Evolutionary conservation across 1,284 basidiomycete species (phyloP).

Genomic region (Cronartium quercuum): DNA sequence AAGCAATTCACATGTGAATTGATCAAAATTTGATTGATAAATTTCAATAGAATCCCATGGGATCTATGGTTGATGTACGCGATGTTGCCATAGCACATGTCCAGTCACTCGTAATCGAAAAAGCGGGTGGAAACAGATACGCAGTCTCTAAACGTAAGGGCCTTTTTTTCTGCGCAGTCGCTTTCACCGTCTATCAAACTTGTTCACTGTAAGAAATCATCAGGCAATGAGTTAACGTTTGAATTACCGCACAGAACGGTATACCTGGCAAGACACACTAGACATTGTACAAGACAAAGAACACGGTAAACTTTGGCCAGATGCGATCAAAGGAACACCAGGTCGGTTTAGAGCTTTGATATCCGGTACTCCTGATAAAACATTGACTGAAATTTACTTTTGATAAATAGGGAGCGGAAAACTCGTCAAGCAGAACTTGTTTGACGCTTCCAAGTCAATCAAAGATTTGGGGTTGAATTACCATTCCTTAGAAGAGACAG

Average conservation of each 20-base stretch:
- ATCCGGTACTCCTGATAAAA: neutral
- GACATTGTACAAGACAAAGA: slow-evolving; percentile 2
- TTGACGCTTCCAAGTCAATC: neutral
- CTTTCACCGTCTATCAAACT: neutral
- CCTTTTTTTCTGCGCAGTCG: neutral
- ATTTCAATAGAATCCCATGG: neutral
- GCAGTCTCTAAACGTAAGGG: slow-evolving; percentile 31
- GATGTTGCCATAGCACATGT: slow-evolving; percentile 61
- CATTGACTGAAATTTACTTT: neutral
- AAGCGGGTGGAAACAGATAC: slow-evolving; percentile 60
- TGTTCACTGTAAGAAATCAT: neutral
- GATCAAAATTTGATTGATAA: neutral
- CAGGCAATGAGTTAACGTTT: neutral
- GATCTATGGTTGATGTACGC: slow-evolving; percentile 56
- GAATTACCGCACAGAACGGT: neutral
- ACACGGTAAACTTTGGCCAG: neutral
- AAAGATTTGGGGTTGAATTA: neutral
- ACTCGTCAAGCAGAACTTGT: neutral
- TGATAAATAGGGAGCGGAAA: neutral
- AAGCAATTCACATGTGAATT: neutral
- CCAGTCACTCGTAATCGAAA: slow-evolving; percentile 55
- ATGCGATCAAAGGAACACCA: neutral
- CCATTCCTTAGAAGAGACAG: neutral
- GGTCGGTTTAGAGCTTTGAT: neutral
- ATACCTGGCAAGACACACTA: neutral